Evolutionary conservation across 2,329 filamentous ascomycete genomes (phyloP).

Genomic region (Phialophora tarda): DNA sequence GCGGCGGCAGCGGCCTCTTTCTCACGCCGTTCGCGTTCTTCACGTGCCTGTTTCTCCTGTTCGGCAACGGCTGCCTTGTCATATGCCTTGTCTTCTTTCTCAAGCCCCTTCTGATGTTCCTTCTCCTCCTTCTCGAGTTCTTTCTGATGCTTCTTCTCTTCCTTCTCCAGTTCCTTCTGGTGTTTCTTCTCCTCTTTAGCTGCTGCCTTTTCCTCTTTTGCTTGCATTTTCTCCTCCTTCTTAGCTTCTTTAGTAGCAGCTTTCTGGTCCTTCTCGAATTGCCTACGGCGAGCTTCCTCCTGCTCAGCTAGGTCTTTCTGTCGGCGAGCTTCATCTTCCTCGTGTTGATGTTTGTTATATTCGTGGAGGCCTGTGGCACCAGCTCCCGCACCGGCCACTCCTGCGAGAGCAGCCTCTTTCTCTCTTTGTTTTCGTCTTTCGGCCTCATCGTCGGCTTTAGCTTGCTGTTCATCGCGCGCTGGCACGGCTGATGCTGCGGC

Average conservation of each 20-base stretch:
- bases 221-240: slow-evolving; percentile 33
- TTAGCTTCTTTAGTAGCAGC: slow-evolving; percentile 30
- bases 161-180: slow-evolving; percentile 26
- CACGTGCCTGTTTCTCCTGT: slow-evolving; percentile 15
- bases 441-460: slow-evolving; percentile 1
- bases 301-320: slow-evolving; percentile 36
- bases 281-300: slow-evolving; percentile 32
- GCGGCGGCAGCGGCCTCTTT: slow-evolving; percentile 29
- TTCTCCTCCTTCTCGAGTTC: slow-evolving; percentile 30
- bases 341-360: slow-evolving; percentile 26
- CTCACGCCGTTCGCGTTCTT: slow-evolving; percentile 22
- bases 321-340: slow-evolving; percentile 26
- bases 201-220: slow-evolving; percentile 34
- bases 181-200: slow-evolving; percentile 27
- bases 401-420: slow-evolving; percentile 25
- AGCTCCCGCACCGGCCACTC: slow-evolving; percentile 24
- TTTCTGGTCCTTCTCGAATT: slow-evolving; percentile 34
- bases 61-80: slow-evolving; percentile 16
- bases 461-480: background rate
- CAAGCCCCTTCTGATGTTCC: slow-evolving; percentile 14
- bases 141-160: slow-evolving; percentile 16
- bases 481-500: background rate
- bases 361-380: slow-evolving; percentile 34
- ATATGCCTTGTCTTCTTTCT: slow-evolving; percentile 21
- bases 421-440: background rate